These are phyloP conservation scores for Lyophyllum shimeji DNA, from an alignment of 768 basidiomycete species.

Conservation along the genomic window DNA sequence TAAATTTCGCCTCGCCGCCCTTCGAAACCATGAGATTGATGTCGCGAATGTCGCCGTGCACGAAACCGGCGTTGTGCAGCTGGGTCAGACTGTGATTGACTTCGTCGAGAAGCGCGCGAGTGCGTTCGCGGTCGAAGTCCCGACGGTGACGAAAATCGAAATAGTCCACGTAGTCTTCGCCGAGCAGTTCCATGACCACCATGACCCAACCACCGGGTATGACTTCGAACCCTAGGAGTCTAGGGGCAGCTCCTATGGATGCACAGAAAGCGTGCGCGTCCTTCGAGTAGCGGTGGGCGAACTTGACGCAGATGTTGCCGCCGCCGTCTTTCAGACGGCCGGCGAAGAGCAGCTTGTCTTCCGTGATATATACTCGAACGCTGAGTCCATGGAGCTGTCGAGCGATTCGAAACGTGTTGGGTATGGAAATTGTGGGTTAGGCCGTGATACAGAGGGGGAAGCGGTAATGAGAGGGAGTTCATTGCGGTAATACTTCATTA, in stretches of 20 bases:
- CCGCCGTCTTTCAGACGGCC: neutral
- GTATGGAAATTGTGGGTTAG: neutral
- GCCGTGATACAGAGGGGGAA: neutral
- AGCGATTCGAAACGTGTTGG: constrained; percentile 1
- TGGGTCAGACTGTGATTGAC: neutral
- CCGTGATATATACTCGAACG: neutral
- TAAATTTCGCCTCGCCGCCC: constrained; percentile 5
- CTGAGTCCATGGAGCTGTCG: neutral
- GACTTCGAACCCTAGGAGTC: constrained; percentile 20
- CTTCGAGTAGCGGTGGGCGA: constrained; percentile 4
- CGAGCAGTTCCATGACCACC: constrained; percentile 25
- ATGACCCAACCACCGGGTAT: constrained; percentile 26
- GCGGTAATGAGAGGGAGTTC: neutral
- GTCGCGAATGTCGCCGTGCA: constrained; percentile 27
- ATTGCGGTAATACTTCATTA: neutral
- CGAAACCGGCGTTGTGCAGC: constrained; percentile 15
- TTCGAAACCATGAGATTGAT: constrained; percentile 23
- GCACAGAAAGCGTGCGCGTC: constrained; percentile 21
- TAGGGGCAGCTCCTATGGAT: constrained; percentile 18
- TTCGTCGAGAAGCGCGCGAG: neutral
- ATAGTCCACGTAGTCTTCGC: constrained; percentile 3
- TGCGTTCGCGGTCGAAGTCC: neutral
- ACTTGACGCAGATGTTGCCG: constrained; percentile 9
- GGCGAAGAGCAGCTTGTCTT: neutral
- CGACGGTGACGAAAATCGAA: neutral